Percentiles rank a stretch among this genome's conserved stretches.
Evolutionary conservation across 2,329 filamentous ascomycete species (phyloP).

Genomic region (Westerdykella ornata): DNA sequence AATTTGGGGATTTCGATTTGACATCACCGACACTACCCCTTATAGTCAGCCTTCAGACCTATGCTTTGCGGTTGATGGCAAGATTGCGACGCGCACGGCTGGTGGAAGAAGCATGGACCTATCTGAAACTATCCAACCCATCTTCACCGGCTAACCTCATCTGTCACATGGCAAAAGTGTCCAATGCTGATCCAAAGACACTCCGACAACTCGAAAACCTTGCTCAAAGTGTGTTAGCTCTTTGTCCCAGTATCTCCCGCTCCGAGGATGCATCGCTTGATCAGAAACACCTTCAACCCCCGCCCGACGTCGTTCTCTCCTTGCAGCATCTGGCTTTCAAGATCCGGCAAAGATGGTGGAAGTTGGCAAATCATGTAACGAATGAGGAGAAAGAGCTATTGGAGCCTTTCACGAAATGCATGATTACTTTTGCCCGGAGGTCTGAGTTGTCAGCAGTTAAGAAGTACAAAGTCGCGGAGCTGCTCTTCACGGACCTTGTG

Average conservation of each 20-base stretch:
- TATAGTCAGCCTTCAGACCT: conserved; percentile 58
- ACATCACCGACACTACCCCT: conserved; percentile 43
- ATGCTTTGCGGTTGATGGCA: conserved; percentile 58
- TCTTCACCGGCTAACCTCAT: conserved; percentile 57
- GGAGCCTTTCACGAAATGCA: conserved; percentile 58
- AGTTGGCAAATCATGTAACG: conserved; percentile 52
- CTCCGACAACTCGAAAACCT: conserved; percentile 61
- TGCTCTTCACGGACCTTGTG: conserved; percentile 19
- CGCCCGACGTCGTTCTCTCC: conserved; percentile 53
- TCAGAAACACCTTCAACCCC: conserved; percentile 50
- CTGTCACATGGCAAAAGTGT: conserved; percentile 41
- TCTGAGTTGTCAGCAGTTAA: conserved; percentile 29
- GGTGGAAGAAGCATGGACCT: conserved; percentile 52
- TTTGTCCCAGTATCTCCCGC: conserved; percentile 61
- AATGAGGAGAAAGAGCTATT: conserved; percentile 59
- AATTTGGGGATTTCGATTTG: conserved; percentile 47
- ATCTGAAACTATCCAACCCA: conserved; percentile 48
- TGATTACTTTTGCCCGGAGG: conserved; percentile 56
- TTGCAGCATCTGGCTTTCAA: conserved; percentile 59
- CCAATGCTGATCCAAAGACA: conserved; percentile 50
- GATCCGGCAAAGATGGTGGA: conserved; percentile 60
- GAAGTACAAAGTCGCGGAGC: conserved; percentile 38
- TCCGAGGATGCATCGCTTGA: conserved; percentile 54
- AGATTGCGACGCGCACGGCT: conserved; percentile 53
- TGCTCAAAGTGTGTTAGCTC: conserved; percentile 57